Percentiles rank a stretch among this genome's conserved stretches.
Evolutionary conservation across 352 stramenopile species (phyloP).

Genomic region (Globisporangium uncinulatum): DNA sequence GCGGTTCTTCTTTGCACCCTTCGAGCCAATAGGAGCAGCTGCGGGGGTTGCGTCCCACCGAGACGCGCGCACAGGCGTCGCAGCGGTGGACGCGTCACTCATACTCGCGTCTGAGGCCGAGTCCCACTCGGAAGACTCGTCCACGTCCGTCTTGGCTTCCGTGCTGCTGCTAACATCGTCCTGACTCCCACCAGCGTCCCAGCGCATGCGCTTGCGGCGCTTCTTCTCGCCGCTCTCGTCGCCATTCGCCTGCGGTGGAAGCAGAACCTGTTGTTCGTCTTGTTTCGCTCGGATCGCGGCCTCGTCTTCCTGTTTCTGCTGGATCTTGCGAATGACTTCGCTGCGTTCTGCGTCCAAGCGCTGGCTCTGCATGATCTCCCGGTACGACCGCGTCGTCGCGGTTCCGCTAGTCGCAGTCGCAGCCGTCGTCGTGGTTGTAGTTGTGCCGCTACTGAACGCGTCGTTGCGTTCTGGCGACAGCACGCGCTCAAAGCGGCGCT

Average conservation of each 20-base stretch:
- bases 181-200: constrained; percentile 52
- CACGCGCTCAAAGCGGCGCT: constrained; percentile 87
- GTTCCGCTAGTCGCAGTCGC: constrained; percentile 21
- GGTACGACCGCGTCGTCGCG: constrained; percentile 77
- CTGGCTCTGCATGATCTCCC: constrained; percentile 91
- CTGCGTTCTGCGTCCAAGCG: constrained; percentile 81
- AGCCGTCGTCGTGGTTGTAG: too few species aligned
- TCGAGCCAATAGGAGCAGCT: constrained; percentile 17
- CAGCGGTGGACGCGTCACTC: constrained; percentile 27
- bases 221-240: constrained; percentile 51
- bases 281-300: constrained; percentile 25
- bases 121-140: constrained; percentile 68
- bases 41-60: constrained; percentile 69
- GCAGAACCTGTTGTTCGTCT: constrained; percentile 19
- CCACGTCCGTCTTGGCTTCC: constrained; percentile 56
- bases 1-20: constrained; percentile 61
- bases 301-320: constrained; percentile 74
- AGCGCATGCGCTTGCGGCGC: constrained; percentile 71
- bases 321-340: constrained; percentile 84
- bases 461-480: constrained; percentile 88
- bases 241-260: background rate
- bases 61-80: constrained; percentile 54
- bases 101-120: constrained; percentile 32
- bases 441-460: constrained; percentile 44
- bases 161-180: constrained; percentile 15